phyloP scores from a whole-genome alignment of 2,329 filamentous ascomycete species.

The Penicillium corylophilum region DNA sequence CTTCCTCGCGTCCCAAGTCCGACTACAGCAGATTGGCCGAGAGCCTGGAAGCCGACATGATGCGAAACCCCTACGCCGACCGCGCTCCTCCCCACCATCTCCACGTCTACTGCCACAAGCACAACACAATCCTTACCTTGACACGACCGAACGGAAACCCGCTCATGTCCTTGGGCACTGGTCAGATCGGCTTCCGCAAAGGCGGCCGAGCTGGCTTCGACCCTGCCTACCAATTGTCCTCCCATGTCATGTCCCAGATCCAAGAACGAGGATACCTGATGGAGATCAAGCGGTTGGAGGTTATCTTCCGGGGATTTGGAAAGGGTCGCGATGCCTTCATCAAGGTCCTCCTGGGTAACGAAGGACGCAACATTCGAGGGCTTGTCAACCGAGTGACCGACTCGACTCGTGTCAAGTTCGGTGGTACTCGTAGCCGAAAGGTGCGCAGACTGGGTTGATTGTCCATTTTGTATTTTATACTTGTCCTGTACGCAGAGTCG shows the following conservation, averaged over 20 bases:
- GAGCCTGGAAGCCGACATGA: slow-evolving; percentile 36
- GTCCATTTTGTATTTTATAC: background rate
- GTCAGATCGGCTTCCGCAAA: slow-evolving; percentile 91
- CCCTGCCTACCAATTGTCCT: slow-evolving; percentile 83
- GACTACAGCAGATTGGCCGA: slow-evolving; percentile 35
- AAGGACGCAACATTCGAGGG: slow-evolving; percentile 72
- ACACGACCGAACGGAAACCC: slow-evolving; percentile 77
- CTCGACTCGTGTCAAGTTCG: slow-evolving; percentile 89
- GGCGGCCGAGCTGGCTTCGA: slow-evolving; percentile 79
- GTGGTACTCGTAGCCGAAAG: slow-evolving; percentile 82
- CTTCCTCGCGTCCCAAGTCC: slow-evolving; percentile 21
- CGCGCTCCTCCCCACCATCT: slow-evolving; percentile 68
- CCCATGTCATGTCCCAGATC: slow-evolving; percentile 79
- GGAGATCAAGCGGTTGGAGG: slow-evolving; percentile 73
- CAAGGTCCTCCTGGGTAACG: slow-evolving; percentile 83
- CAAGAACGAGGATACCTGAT: slow-evolving; percentile 76
- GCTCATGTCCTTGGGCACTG: slow-evolving; percentile 75
- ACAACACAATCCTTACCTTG: slow-evolving; percentile 93
- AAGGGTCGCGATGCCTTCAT: slow-evolving; percentile 81
- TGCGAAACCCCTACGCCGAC: slow-evolving; percentile 37
- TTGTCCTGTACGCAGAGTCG: background rate
- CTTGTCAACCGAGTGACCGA: slow-evolving; percentile 81
- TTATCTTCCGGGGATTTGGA: slow-evolving; percentile 83
- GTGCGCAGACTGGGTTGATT: slow-evolving; percentile 72
- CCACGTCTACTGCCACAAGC: slow-evolving; percentile 81